Evolutionary conservation across 345 rosid genomes (phyloP), one percentile per base, ranked within the genome.

Genomic region (Clausena lansium): DNA sequence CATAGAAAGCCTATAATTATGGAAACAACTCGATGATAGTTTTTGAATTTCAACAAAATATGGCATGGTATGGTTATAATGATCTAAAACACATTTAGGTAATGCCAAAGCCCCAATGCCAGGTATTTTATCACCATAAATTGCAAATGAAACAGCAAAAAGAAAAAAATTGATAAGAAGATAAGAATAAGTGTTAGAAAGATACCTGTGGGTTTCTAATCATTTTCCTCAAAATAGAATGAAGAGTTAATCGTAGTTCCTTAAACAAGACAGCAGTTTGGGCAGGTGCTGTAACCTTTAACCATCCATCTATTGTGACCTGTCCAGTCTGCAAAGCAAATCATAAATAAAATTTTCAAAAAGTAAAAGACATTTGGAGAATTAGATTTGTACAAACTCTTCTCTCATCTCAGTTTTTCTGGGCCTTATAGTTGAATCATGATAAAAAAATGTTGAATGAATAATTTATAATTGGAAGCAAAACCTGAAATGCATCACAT

Each of bases 231-330:
- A 93, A 78, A 57, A 93, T 79, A 24, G 91, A 90, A 74, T 91
- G 94, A 38, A 91, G 95, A 52, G 94, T 89, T 70, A 80, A 82
- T 38, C 97, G 88, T 25, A 95, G 90, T 87, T 90, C 91, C 90
- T 91, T 95, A 74, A 93, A 93, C 84, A 95, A 81, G 77, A 93
- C 97, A 35, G 98, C 98, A n/a, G 89, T 91, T 80, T 93, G 98
- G 15, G 98, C 98, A 57, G 98, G 90, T 47, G 98, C 98, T 71
- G 88, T 83, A 85, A 95, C 79, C 85, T 89, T 93, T 73, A 91
- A 75, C 98, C 98, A 93, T 79, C 96, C 97, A 85, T 95, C 98
- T 41, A 93, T 76, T 1, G 83, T 85, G 24, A 95, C 89, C 77
- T 84, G 72, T 79, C 98, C 94, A 57, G 87, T 83, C 98, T 95